phyloP scores from a whole-genome alignment of 495 filamentous ascomycete species.

The Letharia columbiana region DNA sequence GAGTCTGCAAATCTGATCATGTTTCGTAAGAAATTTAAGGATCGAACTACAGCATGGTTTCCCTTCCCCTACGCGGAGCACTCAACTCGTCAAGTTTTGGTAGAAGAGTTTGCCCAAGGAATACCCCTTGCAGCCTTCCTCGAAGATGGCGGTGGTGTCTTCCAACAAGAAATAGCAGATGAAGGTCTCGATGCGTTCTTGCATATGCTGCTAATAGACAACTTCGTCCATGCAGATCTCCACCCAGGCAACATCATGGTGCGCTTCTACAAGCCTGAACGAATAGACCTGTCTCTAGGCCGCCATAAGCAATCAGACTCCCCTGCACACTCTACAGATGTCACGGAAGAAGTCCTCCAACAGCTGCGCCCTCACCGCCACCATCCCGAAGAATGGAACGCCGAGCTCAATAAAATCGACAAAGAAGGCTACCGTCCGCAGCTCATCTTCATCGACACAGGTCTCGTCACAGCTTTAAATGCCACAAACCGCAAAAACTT shows the following conservation, averaged over 20 bases:
- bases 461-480: conserved; percentile 91
- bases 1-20: conserved; percentile 81
- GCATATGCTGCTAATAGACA: conserved; percentile 94
- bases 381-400: conserved; percentile 58
- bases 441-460: conserved; percentile 95
- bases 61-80: conserved; percentile 89
- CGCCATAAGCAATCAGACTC: conserved; percentile 44
- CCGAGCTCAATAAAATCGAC: conserved; percentile 69
- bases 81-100: conserved; percentile 81
- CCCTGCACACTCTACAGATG: conserved; percentile 56
- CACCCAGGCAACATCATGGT: conserved; percentile 99
- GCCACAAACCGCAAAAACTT: conserved; percentile 81
- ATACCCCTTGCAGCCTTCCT: conserved; percentile 87
- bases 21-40: conserved; percentile 86
- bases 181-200: conserved; percentile 97
- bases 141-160: conserved; percentile 82
- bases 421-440: conserved; percentile 87
- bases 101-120: conserved; percentile 94
- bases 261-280: conserved; percentile 82
- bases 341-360: conserved; percentile 76
- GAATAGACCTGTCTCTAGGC: conserved; percentile 51
- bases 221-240: conserved; percentile 97
- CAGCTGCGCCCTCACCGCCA: conserved; percentile 65
- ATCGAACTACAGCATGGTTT: conserved; percentile 88
- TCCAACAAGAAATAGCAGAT: conserved; percentile 87